These are phyloP conservation scores for Aaosphaeria pasadenensis DNA, from an alignment of 2,329 filamentous ascomycete genomes.

Conservation along the genomic window DNA sequence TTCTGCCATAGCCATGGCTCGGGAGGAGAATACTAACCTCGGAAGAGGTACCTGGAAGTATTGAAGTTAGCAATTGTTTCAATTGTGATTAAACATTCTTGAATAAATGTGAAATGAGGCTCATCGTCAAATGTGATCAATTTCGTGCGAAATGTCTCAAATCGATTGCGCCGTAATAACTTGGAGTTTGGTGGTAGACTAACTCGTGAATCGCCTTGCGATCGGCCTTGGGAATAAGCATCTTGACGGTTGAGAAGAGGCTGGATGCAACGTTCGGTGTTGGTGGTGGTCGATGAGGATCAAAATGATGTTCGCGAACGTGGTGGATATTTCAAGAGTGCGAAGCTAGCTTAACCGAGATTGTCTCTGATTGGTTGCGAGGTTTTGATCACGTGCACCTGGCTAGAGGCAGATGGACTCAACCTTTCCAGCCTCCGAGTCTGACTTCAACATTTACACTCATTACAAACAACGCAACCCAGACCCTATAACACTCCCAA, in stretches of 20 bases:
- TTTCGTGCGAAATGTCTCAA: slow-evolving; percentile 23
- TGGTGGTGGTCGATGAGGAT: slow-evolving; percentile 11
- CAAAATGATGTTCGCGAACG: slow-evolving; percentile 9
- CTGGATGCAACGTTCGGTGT: slow-evolving; percentile 14
- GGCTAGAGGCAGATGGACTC: no score
- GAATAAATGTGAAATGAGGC: slow-evolving; percentile 4
- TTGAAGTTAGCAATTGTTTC: slow-evolving; percentile 18
- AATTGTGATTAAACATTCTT: slow-evolving; percentile 3
- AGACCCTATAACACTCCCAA: no score
- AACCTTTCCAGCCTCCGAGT: no score
- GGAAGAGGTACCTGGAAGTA: slow-evolving; percentile 38
- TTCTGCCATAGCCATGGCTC: slow-evolving; percentile 40
- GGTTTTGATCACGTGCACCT: no score
- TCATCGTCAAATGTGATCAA: slow-evolving; percentile 28
- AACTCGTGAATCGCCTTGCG: slow-evolving; percentile 99
- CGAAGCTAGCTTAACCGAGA: slow-evolving; percentile 2
- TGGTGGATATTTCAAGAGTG: slow-evolving; percentile 2
- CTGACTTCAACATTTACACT: no score
- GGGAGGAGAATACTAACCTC: slow-evolving; percentile 37
- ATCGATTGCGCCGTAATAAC: slow-evolving; percentile 18
- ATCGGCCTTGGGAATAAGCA: slow-evolving; percentile 99
- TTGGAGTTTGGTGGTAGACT: slow-evolving; percentile 64
- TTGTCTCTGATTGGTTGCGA: no score
- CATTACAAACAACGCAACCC: no score
- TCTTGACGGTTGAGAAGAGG: slow-evolving; percentile 41